Conservation (phyloP, 306 rosid genomes). For the Malus sieversii region DNA sequence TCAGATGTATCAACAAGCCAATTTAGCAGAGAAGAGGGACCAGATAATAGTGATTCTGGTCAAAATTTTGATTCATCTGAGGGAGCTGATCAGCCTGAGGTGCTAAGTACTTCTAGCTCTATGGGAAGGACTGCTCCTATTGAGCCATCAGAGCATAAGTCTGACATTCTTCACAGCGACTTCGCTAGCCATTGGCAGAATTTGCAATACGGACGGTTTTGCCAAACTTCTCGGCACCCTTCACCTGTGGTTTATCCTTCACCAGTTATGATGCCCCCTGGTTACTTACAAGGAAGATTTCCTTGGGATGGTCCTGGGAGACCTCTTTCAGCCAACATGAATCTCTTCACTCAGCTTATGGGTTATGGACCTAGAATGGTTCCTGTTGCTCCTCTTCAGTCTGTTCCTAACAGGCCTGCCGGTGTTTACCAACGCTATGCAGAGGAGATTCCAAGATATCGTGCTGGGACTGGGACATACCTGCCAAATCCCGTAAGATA, state of each 20-base stretch:
- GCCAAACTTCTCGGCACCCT: conserved; percentile 52
- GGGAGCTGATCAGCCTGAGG: conserved; percentile 49
- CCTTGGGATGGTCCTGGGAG: conserved; percentile 97
- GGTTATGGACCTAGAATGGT: conserved; percentile 62
- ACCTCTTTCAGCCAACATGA: conserved; percentile 64
- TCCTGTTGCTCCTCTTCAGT: conserved; percentile 66
- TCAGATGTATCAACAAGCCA: conserved; percentile 60
- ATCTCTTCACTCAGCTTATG: conserved; percentile 46
- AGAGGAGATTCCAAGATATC: conserved; percentile 77
- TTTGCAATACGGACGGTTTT: conserved; percentile 67
- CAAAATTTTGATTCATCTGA: conserved; percentile 57
- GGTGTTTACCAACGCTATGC: conserved; percentile 58
- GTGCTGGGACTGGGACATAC: conserved; percentile 96
- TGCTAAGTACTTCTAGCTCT: conserved; percentile 42
- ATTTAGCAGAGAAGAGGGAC: conserved; percentile 51
- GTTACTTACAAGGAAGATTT: conserved; percentile 65
- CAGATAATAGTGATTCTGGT: conserved; percentile 55
- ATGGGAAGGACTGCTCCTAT: conserved; percentile 34
- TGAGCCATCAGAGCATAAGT: conserved; percentile 44
- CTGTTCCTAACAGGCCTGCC: conserved; percentile 69
- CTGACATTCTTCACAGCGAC: conserved; percentile 85
- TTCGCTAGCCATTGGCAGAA: conserved; percentile 77
- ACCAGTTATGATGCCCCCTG: conserved; percentile 64
- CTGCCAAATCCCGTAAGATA: conserved; percentile 92
- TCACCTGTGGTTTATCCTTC: conserved; percentile 50